These are phyloP conservation scores for Trichosanthes truncata DNA, from an alignment of 306 rosid genomes.

Conservation along the genomic window DNA sequence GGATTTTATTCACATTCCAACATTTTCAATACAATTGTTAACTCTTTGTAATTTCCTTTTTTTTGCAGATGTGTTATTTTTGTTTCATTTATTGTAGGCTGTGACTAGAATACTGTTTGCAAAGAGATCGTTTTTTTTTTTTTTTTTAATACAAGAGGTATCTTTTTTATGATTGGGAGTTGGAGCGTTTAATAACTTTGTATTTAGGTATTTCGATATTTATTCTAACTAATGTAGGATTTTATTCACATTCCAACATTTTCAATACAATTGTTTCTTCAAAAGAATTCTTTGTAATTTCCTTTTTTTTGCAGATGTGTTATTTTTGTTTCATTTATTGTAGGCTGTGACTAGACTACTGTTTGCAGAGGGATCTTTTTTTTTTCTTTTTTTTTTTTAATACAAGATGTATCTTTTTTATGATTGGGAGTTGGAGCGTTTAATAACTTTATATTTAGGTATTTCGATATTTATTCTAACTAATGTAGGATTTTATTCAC, in stretches of 20 bases:
- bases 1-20: neutral
- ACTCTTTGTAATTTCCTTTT: neutral
- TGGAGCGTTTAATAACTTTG: neutral
- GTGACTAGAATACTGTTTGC: neutral
- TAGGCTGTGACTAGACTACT: neutral
- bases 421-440: neutral
- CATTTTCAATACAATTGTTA: neutral
- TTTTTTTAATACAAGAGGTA: too few relatives aligned
- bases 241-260: neutral
- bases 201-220: neutral
- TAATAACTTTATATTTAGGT: neutral
- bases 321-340: neutral
- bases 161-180: neutral
- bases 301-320: neutral
- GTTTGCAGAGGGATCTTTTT: neutral
- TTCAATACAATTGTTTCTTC: neutral
- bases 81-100: neutral
- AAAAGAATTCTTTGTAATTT: neutral
- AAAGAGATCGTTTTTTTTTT: too few relatives aligned
- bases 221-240: neutral
- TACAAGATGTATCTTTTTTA: neutral
- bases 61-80: neutral
- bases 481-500: neutral
- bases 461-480: neutral
- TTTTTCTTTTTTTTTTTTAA: too few relatives aligned